These are phyloP conservation scores for Dendrostoma leiphaemia DNA, from an alignment of 2,329 filamentous ascomycete species.

Conservation along the genomic window DNA sequence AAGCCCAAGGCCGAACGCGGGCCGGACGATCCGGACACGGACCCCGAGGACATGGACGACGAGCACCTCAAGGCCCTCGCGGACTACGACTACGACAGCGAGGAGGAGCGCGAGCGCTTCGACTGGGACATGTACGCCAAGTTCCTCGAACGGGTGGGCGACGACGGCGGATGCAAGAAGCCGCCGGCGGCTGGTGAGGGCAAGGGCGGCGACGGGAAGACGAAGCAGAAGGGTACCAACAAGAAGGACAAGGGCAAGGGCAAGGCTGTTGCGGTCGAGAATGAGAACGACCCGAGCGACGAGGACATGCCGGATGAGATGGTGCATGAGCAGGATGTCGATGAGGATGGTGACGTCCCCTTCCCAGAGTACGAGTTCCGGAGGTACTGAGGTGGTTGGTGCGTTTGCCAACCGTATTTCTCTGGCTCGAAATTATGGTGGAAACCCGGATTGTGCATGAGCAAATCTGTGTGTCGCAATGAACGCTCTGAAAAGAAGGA, in stretches of 20 bases:
- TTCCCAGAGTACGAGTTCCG: conserved; percentile 2
- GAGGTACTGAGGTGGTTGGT: conserved; percentile 1
- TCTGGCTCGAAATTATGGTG: no score
- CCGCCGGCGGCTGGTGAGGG: background rate
- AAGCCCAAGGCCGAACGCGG: background rate
- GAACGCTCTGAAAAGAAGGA: no score
- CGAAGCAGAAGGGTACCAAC: background rate
- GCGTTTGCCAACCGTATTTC: no score
- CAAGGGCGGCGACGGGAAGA: background rate
- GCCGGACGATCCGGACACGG: background rate
- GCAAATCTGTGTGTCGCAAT: background rate
- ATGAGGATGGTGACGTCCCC: background rate
- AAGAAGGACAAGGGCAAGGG: background rate
- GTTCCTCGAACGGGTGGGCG: background rate
- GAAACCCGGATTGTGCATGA: background rate
- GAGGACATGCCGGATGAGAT: background rate
- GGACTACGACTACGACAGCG: conserved; percentile 14
- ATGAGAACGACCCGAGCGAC: background rate
- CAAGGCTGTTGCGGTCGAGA: background rate
- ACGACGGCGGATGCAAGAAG: background rate
- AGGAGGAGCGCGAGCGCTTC: conserved; percentile 2
- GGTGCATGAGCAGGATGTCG: background rate
- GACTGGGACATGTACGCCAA: conserved; percentile 10
- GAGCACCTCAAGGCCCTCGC: conserved; percentile 15
- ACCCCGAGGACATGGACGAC: background rate